phyloP scores from a whole-genome alignment of 2,329 filamentous ascomycete genomes.

The Penicillium olsonii region DNA sequence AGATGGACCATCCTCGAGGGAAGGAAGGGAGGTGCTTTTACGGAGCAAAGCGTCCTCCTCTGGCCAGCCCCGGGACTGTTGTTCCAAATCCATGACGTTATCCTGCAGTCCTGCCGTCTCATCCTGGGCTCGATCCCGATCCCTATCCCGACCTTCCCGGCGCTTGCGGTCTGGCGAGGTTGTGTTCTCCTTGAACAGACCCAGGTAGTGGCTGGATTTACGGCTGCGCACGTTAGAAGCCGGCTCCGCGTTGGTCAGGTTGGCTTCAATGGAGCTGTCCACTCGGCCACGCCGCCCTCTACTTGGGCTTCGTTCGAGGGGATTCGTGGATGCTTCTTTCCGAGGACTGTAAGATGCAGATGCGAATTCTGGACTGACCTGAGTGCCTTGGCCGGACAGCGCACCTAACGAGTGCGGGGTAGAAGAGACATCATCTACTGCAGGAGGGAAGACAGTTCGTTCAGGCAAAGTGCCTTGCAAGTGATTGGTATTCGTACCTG shows the following conservation, averaged over 20 bases:
- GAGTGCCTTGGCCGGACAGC: constrained; percentile 19
- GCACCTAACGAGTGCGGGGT: constrained; percentile 24
- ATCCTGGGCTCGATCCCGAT: constrained; percentile 42
- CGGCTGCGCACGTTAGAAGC: constrained; percentile 59
- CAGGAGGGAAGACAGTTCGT: constrained; percentile 29
- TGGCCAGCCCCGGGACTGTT: constrained; percentile 7
- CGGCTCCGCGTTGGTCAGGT: constrained; percentile 59
- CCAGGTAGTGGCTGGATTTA: constrained; percentile 66
- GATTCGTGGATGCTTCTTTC: constrained; percentile 19
- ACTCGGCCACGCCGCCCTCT: constrained; percentile 50
- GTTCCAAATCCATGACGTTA: constrained; percentile 17
- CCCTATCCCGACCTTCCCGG: constrained; percentile 42
- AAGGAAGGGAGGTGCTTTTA: constrained; percentile 32
- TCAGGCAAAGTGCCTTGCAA: constrained; percentile 24
- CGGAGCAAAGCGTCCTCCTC: constrained; percentile 25
- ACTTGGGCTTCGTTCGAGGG: constrained; percentile 42
- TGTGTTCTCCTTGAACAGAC: constrained; percentile 65
- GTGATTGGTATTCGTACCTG: constrained; percentile 20
- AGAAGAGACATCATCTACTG: constrained; percentile 29
- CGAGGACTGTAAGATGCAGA: constrained; percentile 24
- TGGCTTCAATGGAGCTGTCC: constrained; percentile 66
- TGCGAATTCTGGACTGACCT: constrained; percentile 21
- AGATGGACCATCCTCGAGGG: constrained; percentile 25
- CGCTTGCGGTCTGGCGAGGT: constrained; percentile 54
- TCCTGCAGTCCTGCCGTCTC: constrained; percentile 23